Conservation (phyloP, 352 stramenopile species). For the Hyphochytrium catenoides region DNA sequence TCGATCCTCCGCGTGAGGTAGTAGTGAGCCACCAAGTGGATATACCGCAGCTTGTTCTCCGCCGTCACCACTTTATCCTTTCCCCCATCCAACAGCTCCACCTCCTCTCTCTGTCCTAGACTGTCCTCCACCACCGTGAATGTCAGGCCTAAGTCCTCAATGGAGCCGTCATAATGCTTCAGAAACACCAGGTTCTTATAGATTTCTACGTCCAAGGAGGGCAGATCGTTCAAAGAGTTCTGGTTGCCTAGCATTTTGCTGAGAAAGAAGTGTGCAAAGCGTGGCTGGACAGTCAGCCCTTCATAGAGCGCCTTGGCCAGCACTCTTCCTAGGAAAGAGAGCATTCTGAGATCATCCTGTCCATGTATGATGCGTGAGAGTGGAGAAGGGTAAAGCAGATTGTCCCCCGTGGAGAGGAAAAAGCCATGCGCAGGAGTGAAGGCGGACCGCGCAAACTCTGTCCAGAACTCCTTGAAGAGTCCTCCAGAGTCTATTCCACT, state of each 20-base stretch:
- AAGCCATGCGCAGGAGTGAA: slow-evolving; percentile 79
- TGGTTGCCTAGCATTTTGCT: slow-evolving; percentile 59
- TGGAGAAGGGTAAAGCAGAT: slow-evolving; percentile 81
- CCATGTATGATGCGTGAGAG: slow-evolving; percentile 57
- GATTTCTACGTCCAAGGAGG: slow-evolving; percentile 73
- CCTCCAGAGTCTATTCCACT: slow-evolving; percentile 84
- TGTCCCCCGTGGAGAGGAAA: slow-evolving; percentile 32
- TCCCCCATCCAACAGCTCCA: slow-evolving; percentile 68
- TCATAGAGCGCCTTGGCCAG: slow-evolving; percentile 89
- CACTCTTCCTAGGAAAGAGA: slow-evolving; percentile 81
- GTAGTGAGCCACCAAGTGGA: slow-evolving; percentile 84
- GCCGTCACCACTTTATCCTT: slow-evolving; percentile 62
- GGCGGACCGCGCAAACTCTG: slow-evolving; percentile 54
- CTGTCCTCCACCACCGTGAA: slow-evolving; percentile 68
- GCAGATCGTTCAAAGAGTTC: slow-evolving; percentile 61
- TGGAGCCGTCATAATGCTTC: slow-evolving; percentile 79
- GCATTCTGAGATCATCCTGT: slow-evolving; percentile 65
- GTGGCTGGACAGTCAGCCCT: slow-evolving; percentile 79
- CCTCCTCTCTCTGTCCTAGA: slow-evolving; percentile 35
- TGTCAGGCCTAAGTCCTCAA: slow-evolving; percentile 64
- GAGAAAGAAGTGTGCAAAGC: slow-evolving; percentile 90
- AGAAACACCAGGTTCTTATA: slow-evolving; percentile 92
- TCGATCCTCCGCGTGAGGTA: slow-evolving; percentile 78
- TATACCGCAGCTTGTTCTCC: slow-evolving; percentile 80
- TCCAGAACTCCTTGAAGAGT: slow-evolving; percentile 93